Base-by-base conservation (phyloP, 2,329 filamentous ascomycete genomes). In the Bipolaris bicolor region DNA sequence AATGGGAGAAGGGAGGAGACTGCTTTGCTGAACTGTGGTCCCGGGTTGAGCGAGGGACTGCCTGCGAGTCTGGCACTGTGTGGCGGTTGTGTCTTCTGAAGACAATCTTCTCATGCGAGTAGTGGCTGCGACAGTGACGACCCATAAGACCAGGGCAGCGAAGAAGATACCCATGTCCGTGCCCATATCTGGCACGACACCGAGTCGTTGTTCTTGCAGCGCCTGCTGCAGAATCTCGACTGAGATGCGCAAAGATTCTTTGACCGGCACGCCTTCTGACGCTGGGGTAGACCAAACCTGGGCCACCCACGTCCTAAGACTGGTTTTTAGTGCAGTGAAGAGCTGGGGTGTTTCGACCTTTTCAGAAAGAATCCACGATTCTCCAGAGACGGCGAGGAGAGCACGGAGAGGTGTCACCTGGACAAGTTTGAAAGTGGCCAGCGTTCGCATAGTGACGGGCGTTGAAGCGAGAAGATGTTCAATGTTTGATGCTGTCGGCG, bases 281-380 rank as follows among this genome's bases (percentile, higher is more conserved):
- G 65, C 60, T 3, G 40, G 24, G 5, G 48, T 22, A 16, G 61
- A 56, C 72, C 69, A 75, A 3, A 76, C 57, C 15, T 65, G 66
- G 11, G 50, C 52, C n/a, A 75, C 62, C 79, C 79, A 81, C 1
- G 66, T 60, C 10, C 66, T 65, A 7, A 79, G 64, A 1, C 67
- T 71, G 3, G 63, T 56, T 54, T 76, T 77, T 6, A 75, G 60
- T 5, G 43, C 56, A 15, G 61, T 55, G 57, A 76, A 78, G n/a
- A 73, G 70, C 13, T 67, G 66, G 6, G 66, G 64, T 13, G 69
- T 69, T 22, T 70, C 56, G 2, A 80, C 64, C 48, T 80, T 80
- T 55, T 79, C 76, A 1, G 70, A 75, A n/a, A 81, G 65, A 7
- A 80, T 70, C 79, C 79, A 82, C 15, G 77, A 75, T 49, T 81